These are phyloP conservation scores for Termitomyces sp. DNA, from an alignment of 768 basidiomycete genomes.

Conservation along the genomic window DNA sequence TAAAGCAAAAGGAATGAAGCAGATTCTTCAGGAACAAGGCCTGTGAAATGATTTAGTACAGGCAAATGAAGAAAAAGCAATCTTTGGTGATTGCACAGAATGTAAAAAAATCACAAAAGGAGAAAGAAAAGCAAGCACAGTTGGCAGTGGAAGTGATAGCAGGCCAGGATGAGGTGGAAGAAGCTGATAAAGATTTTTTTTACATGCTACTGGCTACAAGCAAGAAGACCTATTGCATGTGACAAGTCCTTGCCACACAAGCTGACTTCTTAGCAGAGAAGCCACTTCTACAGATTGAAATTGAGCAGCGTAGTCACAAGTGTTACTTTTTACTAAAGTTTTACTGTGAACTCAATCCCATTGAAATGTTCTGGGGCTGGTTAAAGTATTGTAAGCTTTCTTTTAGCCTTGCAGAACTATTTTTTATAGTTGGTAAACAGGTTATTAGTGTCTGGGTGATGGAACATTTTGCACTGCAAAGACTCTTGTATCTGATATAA, in stretches of 20 bases:
- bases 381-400: not conserved
- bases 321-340: not conserved
- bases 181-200: not conserved
- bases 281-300: slow-evolving; percentile 11
- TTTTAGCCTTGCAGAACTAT: not conserved
- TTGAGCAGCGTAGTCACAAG: not conserved
- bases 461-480: slow-evolving; percentile 9
- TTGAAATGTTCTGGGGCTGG: slow-evolving; percentile 3
- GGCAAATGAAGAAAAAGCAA: not conserved
- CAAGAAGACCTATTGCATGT: not conserved
- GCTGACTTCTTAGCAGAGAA: slow-evolving; percentile 15
- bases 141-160: not conserved
- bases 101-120: not conserved
- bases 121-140: not conserved
- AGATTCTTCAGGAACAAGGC: slow-evolving; percentile 5
- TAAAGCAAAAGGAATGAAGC: slow-evolving; percentile 9
- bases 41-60: slow-evolving; percentile 3
- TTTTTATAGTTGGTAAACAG: not conserved
- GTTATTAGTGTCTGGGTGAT: slow-evolving; percentile 6
- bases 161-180: not conserved
- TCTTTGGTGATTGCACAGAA: not conserved
- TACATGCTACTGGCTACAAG: not conserved
- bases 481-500: slow-evolving; percentile 10
- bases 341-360: not conserved
- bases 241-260: not conserved